Conservation (phyloP, 83 land plant species). For the Thuja plicata region DNA sequence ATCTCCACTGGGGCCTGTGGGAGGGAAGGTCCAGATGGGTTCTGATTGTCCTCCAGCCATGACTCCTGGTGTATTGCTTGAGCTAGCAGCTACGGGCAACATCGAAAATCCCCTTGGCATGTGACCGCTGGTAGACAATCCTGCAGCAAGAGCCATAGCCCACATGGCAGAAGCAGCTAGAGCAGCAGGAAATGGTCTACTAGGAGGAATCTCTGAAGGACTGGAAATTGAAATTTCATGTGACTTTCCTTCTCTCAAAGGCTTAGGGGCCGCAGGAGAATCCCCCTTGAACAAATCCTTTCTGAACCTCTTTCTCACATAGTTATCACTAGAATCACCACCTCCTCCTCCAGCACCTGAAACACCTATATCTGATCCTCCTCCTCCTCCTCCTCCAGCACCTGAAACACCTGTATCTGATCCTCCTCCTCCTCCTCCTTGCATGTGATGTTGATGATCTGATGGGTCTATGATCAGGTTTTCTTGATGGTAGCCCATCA, state of each 20-base stretch:
- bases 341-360: slow-evolving; percentile 17
- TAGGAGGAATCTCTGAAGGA: neutral
- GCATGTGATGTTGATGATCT: slow-evolving; percentile 23
- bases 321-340: slow-evolving; percentile 29
- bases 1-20: slow-evolving; percentile 29
- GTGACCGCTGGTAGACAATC: slow-evolving; percentile 23
- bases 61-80: slow-evolving; percentile 18
- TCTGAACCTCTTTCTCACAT: slow-evolving; percentile 54
- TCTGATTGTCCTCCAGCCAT: slow-evolving; percentile 21
- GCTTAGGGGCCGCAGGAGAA: slow-evolving; percentile 12
- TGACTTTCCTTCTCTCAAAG: neutral
- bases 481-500: slow-evolving; percentile 33
- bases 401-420: too few relatives aligned
- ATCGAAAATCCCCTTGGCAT: slow-evolving; percentile 62
- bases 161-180: slow-evolving; percentile 34
- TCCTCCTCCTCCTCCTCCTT: too few relatives aligned
- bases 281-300: slow-evolving; percentile 53
- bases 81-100: slow-evolving; percentile 54
- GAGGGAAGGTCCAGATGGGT: slow-evolving; percentile 23
- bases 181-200: neutral
- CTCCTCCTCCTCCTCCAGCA: too few relatives aligned
- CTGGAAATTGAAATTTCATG: slow-evolving; percentile 12
- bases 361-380: slow-evolving; percentile 20
- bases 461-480: slow-evolving; percentile 13
- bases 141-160: slow-evolving; percentile 47